Evolutionary conservation across 1,284 basidiomycete genomes (phyloP), one percentile per base, ranked within the genome.

Genomic region (Moniliophthora roreri): DNA sequence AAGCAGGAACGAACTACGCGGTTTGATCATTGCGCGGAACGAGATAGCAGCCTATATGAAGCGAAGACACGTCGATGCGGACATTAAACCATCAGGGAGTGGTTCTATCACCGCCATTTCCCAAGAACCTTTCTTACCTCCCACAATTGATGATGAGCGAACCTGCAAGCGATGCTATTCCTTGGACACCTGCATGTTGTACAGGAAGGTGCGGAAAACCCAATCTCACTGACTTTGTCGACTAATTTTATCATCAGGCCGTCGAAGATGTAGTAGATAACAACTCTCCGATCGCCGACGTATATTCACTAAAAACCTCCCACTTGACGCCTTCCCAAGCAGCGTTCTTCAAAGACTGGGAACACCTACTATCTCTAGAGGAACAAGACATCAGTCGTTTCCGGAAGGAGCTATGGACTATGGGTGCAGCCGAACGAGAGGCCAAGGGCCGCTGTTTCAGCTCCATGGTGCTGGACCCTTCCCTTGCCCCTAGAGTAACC

Each of bases 381-480:
- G 97, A 99, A 65, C 85, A 87, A 54, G 95, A 97, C 60, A 76
- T 91, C 9, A 72, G 87, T 10, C 81, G 89, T 13, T 91, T 93
- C 69, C 84, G 87, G 60, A 91, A 91, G 58, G 95, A 99, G 64
- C 77, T 99, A 7, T 99, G 96, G 96, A 96, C 92, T 0, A 84
- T 97, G 80, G 80, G 82, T 5, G 92, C 93, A 0, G 72, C 70
- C 2, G 86, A 93, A 60, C 81, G 97, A 42, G 91, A 95, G 66
- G 78, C 74, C 51, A 81, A 79, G 45, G 95, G 95, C 1, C 76
- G 92, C 56, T 94, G 93, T 62, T 91, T 96, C 62, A 77, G 80
- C 46, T 73, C 80, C 52, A 95, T 98, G 94, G 66, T 84, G 34
- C 70, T 96, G 24, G 81, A 85, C 57, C 41, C 55, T 5, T 58